Evolutionary conservation across 768 basidiomycete genomes (phyloP).

Genomic region (Xerocomellus amylosporus): DNA sequence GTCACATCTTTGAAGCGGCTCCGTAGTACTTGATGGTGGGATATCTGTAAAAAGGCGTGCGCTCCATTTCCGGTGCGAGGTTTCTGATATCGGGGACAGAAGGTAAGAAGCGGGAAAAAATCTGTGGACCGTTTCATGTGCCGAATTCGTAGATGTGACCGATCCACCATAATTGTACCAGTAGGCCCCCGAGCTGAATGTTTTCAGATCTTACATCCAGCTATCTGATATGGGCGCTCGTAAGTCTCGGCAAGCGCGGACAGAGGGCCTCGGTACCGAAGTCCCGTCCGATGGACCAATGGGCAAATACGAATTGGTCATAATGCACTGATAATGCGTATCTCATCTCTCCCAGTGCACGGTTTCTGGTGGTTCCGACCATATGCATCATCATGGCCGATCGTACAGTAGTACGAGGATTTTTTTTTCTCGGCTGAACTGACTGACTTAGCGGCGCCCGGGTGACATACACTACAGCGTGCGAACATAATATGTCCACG

Average conservation of each 20-base stretch:
- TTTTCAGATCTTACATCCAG: background rate
- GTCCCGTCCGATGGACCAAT: background rate
- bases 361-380: background rate
- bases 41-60: background rate
- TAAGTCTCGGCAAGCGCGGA: background rate
- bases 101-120: background rate
- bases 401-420: too few species aligned
- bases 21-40: background rate
- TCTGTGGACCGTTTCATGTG: conserved; percentile 5
- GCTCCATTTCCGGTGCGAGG: background rate
- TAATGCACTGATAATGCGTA: too few species aligned
- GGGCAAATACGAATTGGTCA: background rate
- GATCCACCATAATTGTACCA: background rate
- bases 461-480: background rate
- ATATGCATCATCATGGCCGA: background rate
- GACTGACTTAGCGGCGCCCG: background rate
- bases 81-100: background rate
- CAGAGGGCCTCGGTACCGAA: background rate
- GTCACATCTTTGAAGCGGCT: background rate
- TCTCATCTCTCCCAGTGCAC: background rate
- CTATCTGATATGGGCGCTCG: background rate
- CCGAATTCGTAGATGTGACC: background rate
- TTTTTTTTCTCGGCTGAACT: background rate
- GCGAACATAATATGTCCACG: background rate
- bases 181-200: background rate